These are phyloP conservation scores for Thelephora ganbajun DNA, from an alignment of 768 basidiomycete species.

Conservation along the genomic window DNA sequence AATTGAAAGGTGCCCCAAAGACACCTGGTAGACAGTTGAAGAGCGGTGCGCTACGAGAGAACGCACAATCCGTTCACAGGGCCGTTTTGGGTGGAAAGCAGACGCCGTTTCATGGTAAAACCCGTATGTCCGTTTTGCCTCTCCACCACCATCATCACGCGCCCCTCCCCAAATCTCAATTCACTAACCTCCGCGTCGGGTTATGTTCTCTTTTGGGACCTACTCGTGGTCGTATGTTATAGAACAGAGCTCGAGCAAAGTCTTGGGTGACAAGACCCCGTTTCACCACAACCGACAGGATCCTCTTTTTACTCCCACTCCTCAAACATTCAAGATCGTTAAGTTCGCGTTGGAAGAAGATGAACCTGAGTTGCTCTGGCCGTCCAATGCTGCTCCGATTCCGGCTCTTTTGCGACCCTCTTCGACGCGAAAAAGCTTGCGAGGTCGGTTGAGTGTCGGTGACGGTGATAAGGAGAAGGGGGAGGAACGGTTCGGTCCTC, in stretches of 20 bases:
- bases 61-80: constrained; percentile 21
- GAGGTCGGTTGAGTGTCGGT: constrained; percentile 36
- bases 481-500: too few relatives aligned
- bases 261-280: constrained; percentile 65
- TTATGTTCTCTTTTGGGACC: not conserved
- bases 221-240: constrained; percentile 1
- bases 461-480: constrained; percentile 12
- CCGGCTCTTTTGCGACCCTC: constrained; percentile 46
- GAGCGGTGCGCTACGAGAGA: constrained; percentile 31
- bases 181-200: not conserved
- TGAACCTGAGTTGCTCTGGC: constrained; percentile 15
- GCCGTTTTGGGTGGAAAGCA: constrained; percentile 9
- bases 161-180: too few relatives aligned
- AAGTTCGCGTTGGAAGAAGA: constrained; percentile 19
- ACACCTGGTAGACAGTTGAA: constrained; percentile 42
- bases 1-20: constrained; percentile 18
- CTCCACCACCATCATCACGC: too few relatives aligned
- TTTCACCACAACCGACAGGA: constrained; percentile 46
- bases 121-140: constrained; percentile 14
- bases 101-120: constrained; percentile 21
- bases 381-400: constrained; percentile 11
- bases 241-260: constrained; percentile 25
- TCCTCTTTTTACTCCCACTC: constrained; percentile 17
- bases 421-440: constrained; percentile 49
- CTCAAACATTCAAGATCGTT: constrained; percentile 20